A percentile compares a stretch with the other conserved stretches of the same genome.
phyloP scores from a whole-genome alignment of 2,329 filamentous ascomycete genomes.

The Colletotrichum chlorophyti region DNA sequence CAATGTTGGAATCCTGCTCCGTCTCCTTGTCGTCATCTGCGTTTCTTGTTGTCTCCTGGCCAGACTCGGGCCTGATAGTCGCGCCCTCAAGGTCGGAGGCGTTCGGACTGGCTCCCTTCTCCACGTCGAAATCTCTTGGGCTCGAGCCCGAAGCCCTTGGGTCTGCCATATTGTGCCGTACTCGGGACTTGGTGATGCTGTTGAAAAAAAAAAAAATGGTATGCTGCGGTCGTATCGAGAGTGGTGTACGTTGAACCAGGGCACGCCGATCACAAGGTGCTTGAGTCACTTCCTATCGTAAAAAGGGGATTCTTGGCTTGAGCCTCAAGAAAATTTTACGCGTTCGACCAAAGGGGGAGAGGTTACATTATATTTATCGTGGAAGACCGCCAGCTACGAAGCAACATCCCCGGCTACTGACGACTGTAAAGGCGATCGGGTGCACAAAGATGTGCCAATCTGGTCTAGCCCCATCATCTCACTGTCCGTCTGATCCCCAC shows the following conservation, averaged over 20 bases:
- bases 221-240: background rate
- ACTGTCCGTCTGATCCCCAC: background rate
- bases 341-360: background rate
- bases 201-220: no score
- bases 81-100: constrained; percentile 18
- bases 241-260: background rate
- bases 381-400: background rate
- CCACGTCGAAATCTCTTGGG: constrained; percentile 7
- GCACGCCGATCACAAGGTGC: background rate
- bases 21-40: background rate
- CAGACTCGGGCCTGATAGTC: constrained; percentile 16
- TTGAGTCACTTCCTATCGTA: background rate
- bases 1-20: constrained; percentile 31
- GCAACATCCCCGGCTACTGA: background rate
- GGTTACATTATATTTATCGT: constrained; percentile 6
- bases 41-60: background rate
- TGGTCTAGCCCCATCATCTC: background rate
- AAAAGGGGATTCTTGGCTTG: background rate
- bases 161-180: constrained; percentile 3
- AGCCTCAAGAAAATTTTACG: background rate
- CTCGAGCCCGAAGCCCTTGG: constrained; percentile 1
- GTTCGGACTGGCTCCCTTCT: constrained; percentile 6
- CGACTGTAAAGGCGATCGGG: background rate
- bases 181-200: background rate
- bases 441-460: constrained; percentile 19